Base-by-base conservation (phyloP, 139 green algal genomes). In the Coelastrella sp. region DNA sequence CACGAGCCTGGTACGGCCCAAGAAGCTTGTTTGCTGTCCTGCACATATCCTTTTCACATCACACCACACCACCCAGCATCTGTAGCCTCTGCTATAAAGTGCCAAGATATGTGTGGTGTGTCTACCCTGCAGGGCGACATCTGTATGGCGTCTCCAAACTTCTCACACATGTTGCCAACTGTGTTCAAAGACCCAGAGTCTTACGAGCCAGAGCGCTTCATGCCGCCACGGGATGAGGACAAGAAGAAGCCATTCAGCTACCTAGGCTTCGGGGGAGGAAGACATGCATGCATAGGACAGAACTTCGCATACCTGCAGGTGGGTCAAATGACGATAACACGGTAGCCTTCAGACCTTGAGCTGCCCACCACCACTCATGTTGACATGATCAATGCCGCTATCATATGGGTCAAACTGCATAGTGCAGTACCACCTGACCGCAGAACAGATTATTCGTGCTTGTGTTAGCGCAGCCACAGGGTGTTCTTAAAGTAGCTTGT, bases 281-380 rank as follows among this genome's bases (percentile, higher is more conserved):
- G 98, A 74, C 98, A 99, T 93, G 96, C 94, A 13, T 99, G 98
- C 98, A 98, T 99, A 94, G 98, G 98, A 74, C 95, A 97, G 90
- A 98, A 98, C 90, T 99, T 99, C 92, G 98, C 98, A 0, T 99
- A 98, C 96, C 93, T 99, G 86, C 95, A 96, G 92, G 91, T 93
- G 23, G 7, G 87, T 6, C 5, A 23, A 58, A 22, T 76, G 23
- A 71, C 10, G 0, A 13, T 47, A 47, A 47, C 32, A 0, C 32
- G 32, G 32, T 47, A 47, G 32, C 32, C 32, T 47, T 47, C 32
- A 47, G 32, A 47, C 32, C 32, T 47, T 47, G 32, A 47, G 32
- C 32, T 47, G 32, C 32, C 0, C 32, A 47, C 32, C 32, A 47
- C 32, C 32, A 47, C 32, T 47, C 32, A 47, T 47, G 32, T 47